phyloP scores from a whole-genome alignment of 148 eudicot genomes.

The Rhododendron molle region DNA sequence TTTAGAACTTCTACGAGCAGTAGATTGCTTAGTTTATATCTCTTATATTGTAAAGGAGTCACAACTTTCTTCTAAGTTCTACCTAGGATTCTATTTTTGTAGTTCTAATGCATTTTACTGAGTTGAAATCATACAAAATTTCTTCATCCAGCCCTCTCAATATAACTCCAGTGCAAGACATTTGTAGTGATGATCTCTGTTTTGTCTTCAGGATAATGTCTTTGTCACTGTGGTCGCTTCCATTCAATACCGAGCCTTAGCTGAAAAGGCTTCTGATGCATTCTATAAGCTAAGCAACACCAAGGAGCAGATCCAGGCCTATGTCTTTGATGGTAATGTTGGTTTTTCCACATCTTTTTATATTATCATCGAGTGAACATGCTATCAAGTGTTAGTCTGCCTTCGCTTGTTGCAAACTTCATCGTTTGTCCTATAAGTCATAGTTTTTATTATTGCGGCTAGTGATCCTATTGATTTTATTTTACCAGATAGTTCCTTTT shows the following conservation, averaged over 20 bases:
- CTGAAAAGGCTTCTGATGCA: slow-evolving; percentile 41
- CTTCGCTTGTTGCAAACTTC: background rate
- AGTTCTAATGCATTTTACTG: background rate
- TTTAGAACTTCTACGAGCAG: background rate
- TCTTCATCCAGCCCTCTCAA: background rate
- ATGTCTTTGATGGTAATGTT: slow-evolving; percentile 40
- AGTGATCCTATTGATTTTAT: background rate
- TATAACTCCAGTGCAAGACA: background rate
- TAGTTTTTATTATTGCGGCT: background rate
- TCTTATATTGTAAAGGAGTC: background rate
- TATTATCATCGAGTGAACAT: background rate
- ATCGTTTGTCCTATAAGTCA: background rate
- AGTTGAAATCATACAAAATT: background rate
- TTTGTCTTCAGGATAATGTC: slow-evolving; percentile 35
- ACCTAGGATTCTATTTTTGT: background rate
- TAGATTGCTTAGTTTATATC: background rate
- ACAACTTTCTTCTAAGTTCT: background rate
- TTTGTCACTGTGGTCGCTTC: slow-evolving; percentile 46
- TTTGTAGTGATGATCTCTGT: background rate
- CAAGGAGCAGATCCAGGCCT: slow-evolving; percentile 40
- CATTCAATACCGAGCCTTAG: slow-evolving; percentile 37
- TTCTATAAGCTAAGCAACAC: slow-evolving; percentile 41
- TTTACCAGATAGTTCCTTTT: background rate
- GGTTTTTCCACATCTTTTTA: background rate
- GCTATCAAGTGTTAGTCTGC: background rate